Base-by-base conservation (phyloP, 2,329 filamentous ascomycete genomes). In the Emergomyces pasteurianus region DNA sequence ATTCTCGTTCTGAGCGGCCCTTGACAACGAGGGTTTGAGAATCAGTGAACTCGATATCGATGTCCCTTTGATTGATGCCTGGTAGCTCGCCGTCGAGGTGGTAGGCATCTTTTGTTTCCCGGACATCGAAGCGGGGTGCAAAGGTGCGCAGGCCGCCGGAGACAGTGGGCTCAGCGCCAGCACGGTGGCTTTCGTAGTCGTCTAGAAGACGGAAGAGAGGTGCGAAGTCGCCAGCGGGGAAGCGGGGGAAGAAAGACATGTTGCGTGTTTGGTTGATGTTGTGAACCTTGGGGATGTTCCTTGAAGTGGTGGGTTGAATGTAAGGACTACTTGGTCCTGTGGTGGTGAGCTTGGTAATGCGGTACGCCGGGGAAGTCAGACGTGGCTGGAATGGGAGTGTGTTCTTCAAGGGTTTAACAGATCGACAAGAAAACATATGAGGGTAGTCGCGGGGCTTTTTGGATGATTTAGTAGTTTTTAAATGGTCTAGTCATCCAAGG, bases 11-110 rank as follows among this genome's bases (percentile, higher is more conserved):
- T 7, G 70, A 67, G 57, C 65, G 70, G 16, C 77, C 77, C 59
- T 75, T 75, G 62, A 80, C 71, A 34, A 75, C 69, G 2, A 80
- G 70, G 0, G 76, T 79, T 34, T 75, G 70, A 9, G 74, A 66
- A 59, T 79, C 77, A 54, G 72, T 71, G 66, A 79, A 79, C 65
- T 78, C 75, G 50, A 80, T 77, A 10, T 78, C 73, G 34, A 80
- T 69, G 59, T 77, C 70, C 62, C 73, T 72, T 62, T 77, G 74
- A 54, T 70, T 70, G 40, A 77, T 69, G 16, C 77, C 77, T 2
- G 77, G 76, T 0, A 79, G 67, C 62, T 79, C 77, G 49, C 77
- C 77, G 56, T 78, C 72, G 2, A 80, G 72, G 60, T 74, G 66
- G 63, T 79, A 79, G 56, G 65, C 69, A 14, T 75, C 67, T 3